phyloP scores from a whole-genome alignment of 306 rosid species.

The Cucurbita maxima region DNA sequence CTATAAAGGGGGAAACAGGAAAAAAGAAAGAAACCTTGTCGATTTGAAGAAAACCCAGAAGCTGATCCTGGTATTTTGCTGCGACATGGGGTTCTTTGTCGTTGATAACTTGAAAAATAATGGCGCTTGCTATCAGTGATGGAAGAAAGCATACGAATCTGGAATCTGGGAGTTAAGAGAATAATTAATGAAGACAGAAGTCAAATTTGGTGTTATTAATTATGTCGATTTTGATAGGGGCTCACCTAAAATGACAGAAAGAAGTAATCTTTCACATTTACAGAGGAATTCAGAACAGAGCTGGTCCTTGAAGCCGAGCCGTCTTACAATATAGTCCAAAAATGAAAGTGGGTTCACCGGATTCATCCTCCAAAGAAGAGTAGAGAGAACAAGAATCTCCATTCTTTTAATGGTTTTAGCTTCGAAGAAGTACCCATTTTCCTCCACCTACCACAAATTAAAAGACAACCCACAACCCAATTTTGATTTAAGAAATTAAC shows the following conservation, averaged over 20 bases:
- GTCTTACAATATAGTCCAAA: conserved; percentile 49
- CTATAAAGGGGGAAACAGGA: no score
- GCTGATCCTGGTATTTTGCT: conserved; percentile 38
- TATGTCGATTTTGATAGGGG: neutral
- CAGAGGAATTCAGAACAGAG: conserved; percentile 49
- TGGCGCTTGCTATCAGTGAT: conserved; percentile 63
- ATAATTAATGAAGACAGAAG: neutral
- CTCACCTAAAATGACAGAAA: conserved; percentile 46
- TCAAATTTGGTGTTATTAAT: neutral
- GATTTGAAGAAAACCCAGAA: conserved; percentile 47
- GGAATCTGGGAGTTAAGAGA: conserved; percentile 34
- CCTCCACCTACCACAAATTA: conserved; percentile 43
- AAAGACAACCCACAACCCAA: neutral
- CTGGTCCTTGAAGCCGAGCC: conserved; percentile 50
- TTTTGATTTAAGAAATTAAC: no score
- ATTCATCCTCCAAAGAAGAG: conserved; percentile 85
- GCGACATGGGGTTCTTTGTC: conserved; percentile 44
- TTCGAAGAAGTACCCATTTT: conserved; percentile 43
- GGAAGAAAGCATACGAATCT: conserved; percentile 57
- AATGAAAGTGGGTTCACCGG: conserved; percentile 69
- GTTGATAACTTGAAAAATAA: conserved; percentile 53
- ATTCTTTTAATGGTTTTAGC: conserved; percentile 59
- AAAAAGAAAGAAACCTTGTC: conserved; percentile 34
- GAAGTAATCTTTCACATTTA: conserved; percentile 39
- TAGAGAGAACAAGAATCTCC: conserved; percentile 85